These are phyloP conservation scores for Boechera divaricarpa DNA, from an alignment of 345 rosid genomes.

Conservation along the genomic window DNA sequence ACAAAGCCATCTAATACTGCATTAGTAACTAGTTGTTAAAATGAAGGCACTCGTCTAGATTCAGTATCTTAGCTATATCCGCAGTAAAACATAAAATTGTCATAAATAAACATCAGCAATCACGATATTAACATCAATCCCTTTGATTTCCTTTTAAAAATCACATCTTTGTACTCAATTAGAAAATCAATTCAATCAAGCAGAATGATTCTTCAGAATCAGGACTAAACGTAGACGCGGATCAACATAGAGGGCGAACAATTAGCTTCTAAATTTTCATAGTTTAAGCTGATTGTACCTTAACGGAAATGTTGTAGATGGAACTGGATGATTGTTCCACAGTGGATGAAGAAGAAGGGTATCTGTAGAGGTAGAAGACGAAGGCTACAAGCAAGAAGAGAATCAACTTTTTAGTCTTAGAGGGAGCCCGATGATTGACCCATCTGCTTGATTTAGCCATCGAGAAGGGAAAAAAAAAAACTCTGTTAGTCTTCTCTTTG, in stretches of 20 bases:
- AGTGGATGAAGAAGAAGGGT: slow-evolving; percentile 47
- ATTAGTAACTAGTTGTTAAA: neutral
- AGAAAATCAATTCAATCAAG: neutral
- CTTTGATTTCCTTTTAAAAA: slow-evolving; percentile 4
- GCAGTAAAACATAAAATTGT: neutral
- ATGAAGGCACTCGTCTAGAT: neutral
- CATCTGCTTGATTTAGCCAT: slow-evolving; percentile 43
- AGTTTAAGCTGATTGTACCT: slow-evolving; percentile 51
- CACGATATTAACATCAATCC: slow-evolving; percentile 9
- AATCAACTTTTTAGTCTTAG: slow-evolving; percentile 2
- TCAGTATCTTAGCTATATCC: neutral
- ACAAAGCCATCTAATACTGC: neutral
- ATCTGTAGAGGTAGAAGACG: slow-evolving; percentile 29
- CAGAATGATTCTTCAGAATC: neutral
- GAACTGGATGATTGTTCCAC: slow-evolving; percentile 58
- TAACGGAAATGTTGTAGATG: slow-evolving; percentile 72
- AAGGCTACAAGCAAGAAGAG: slow-evolving; percentile 36
- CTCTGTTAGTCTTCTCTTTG: neutral
- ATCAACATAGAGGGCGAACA: neutral
- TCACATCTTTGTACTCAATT: slow-evolving; percentile 2
- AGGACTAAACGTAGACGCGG: neutral
- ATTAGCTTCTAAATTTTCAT: neutral
- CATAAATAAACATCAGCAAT: neutral
- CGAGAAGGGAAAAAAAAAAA: slow-evolving; percentile 12
- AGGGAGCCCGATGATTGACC: slow-evolving; percentile 13